Conservation (phyloP, 108 stramenopile species). For the Cyclotella sp. region DNA sequence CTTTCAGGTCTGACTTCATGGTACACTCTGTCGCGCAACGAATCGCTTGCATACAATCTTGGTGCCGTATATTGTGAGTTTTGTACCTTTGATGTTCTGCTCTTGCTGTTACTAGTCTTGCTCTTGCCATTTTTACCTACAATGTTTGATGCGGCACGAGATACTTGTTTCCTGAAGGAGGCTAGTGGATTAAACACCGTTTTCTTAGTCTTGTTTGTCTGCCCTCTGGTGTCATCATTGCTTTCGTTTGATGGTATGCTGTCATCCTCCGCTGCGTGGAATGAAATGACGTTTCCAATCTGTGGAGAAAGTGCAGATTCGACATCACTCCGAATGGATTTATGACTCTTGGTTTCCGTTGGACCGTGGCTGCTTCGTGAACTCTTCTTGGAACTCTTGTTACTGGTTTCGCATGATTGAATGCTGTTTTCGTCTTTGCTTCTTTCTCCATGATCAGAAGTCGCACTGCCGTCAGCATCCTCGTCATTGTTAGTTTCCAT, state of each 20-base stretch:
- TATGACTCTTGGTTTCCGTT: neutral
- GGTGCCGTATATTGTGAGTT: neutral
- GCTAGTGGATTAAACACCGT: slow-evolving; percentile 4
- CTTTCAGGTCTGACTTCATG: slow-evolving; percentile 2
- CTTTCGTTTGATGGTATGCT: slow-evolving; percentile 26
- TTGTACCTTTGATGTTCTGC: too few relatives aligned
- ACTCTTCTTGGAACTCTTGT: too few relatives aligned
- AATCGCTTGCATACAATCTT: neutral
- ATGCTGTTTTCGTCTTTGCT: too few relatives aligned
- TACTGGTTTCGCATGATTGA: too few relatives aligned
- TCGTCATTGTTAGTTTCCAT: too few relatives aligned
- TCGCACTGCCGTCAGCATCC: too few relatives aligned
- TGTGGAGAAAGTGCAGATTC: neutral
- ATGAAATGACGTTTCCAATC: neutral
- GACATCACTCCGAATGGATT: neutral
- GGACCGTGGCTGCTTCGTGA: too few relatives aligned
- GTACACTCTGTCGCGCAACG: slow-evolving; percentile 17
- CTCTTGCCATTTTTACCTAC: neutral
- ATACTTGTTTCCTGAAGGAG: slow-evolving; percentile 1
- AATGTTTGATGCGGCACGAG: slow-evolving; percentile 5
- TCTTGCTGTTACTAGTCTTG: neutral
- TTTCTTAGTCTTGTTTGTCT: neutral
- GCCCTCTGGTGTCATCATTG: neutral
- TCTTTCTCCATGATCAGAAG: too few relatives aligned
- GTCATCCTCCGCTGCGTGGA: slow-evolving; percentile 15